Conservation (phyloP, 2,329 filamentous ascomycete genomes). For the Scolecobasidium constrictum region DNA sequence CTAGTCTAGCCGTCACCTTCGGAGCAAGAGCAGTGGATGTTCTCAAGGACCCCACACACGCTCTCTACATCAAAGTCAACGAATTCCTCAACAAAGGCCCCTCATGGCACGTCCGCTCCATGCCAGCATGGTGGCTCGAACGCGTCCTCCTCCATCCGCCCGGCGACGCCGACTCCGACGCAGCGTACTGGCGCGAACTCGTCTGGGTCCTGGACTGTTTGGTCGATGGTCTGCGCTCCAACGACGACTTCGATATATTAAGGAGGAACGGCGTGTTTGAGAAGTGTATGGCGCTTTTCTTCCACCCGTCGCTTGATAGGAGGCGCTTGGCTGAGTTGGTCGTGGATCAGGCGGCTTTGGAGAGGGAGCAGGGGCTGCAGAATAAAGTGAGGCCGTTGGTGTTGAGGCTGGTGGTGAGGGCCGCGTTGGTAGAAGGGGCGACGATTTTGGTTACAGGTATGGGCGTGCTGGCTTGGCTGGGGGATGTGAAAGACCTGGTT, state of each 20-base stretch:
- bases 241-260: slow-evolving; percentile 11
- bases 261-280: slow-evolving; percentile 4
- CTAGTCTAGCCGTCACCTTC: slow-evolving; percentile 67
- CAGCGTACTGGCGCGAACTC: slow-evolving; percentile 37
- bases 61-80: slow-evolving; percentile 79
- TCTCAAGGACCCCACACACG: slow-evolving; percentile 65
- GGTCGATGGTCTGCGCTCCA: slow-evolving; percentile 50
- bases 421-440: slow-evolving; percentile 58
- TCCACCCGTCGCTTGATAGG: neutral
- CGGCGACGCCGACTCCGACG: slow-evolving; percentile 53
- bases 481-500: slow-evolving; percentile 37
- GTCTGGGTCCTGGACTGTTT: slow-evolving; percentile 66
- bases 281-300: slow-evolving; percentile 1
- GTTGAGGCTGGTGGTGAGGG: slow-evolving; percentile 17
- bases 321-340: slow-evolving; percentile 1
- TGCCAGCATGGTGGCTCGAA: slow-evolving; percentile 51
- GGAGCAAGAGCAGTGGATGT: slow-evolving; percentile 59
- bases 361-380: slow-evolving; percentile 3
- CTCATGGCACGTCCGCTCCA: slow-evolving; percentile 52
- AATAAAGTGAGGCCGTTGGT: slow-evolving; percentile 2
- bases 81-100: slow-evolving; percentile 70
- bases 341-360: neutral
- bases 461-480: slow-evolving; percentile 65
- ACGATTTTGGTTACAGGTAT: slow-evolving; percentile 71
- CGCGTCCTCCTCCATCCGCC: slow-evolving; percentile 59